A percentile compares a stretch with the other conserved stretches of the same genome.
Conservation (phyloP, 192 early-diverging fungal genomes). For the Pilobolus umbonatus region DNA sequence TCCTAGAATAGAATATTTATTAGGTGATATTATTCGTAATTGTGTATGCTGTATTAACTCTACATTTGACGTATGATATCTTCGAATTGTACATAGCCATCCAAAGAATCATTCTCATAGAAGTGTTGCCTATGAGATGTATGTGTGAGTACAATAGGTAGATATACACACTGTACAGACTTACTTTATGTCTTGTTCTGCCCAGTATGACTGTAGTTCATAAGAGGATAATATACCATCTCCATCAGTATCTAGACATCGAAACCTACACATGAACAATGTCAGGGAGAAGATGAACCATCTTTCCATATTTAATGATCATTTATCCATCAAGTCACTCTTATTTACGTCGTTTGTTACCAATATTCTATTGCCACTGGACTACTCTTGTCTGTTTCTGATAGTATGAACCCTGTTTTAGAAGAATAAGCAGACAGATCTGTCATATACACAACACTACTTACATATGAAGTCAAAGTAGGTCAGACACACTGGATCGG, state of each 20-base stretch:
- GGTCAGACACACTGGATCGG: conserved; percentile 6
- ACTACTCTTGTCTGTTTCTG: conserved; percentile 33
- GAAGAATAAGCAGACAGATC: not conserved
- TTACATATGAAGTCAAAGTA: conserved; percentile 42
- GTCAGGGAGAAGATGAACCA: no score
- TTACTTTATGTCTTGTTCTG: conserved; percentile 63
- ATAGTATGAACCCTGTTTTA: conserved; percentile 34
- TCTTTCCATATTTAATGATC: no score
- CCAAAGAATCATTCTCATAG: not conserved
- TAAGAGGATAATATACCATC: conserved; percentile 82
- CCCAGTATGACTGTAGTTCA: conserved; percentile 83
- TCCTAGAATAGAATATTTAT: conserved; percentile 3
- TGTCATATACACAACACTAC: not conserved
- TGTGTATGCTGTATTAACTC: not conserved
- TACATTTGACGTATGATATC: conserved; percentile 37
- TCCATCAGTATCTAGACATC: conserved; percentile 87
- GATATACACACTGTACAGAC: not conserved
- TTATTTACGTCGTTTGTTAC: conserved; percentile 15
- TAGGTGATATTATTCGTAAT: not conserved
- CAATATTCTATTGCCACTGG: conserved; percentile 35
- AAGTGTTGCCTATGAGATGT: conserved; percentile 6
- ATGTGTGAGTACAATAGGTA: not conserved
- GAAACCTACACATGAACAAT: conserved; percentile 69
- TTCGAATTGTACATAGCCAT: conserved; percentile 25
- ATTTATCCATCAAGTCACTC: not conserved